phyloP scores from a whole-genome alignment of 73 alveolate species.

The Blepharisma stoltei region DNA sequence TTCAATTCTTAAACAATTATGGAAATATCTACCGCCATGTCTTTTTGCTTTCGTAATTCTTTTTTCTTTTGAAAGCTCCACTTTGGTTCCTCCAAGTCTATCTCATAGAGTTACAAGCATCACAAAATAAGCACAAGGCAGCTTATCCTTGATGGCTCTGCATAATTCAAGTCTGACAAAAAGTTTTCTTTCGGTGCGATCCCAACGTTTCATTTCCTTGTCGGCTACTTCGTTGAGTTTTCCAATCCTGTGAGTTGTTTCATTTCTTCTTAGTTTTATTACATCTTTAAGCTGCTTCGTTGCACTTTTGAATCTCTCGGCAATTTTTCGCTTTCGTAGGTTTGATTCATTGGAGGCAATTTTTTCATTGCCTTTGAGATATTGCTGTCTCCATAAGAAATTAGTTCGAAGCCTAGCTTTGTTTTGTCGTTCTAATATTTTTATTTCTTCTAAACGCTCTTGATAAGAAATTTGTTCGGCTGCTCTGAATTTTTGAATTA shows the following conservation, averaged over 20 bases:
- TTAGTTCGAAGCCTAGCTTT: conserved; percentile 10
- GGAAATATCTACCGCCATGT: conserved; percentile 44
- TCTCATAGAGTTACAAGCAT: conserved; percentile 46
- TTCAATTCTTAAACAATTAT: conserved; percentile 40
- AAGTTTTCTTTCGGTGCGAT: conserved; percentile 37
- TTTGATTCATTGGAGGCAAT: background rate
- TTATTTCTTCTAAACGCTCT: conserved; percentile 2
- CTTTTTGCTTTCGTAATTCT: conserved; percentile 36
- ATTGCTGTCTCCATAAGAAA: background rate
- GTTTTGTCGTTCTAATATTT: background rate
- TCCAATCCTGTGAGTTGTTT: background rate
- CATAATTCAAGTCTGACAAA: conserved; percentile 35
- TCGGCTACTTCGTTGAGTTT: conserved; percentile 32
- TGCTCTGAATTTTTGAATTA: background rate
- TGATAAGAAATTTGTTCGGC: background rate
- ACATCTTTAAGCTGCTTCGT: background rate
- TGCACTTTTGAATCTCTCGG: background rate
- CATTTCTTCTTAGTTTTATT: background rate
- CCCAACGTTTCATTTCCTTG: conserved; percentile 38
- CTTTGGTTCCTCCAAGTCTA: conserved; percentile 48
- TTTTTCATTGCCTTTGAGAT: background rate
- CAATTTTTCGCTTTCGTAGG: background rate
- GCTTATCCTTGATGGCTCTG: conserved; percentile 58
- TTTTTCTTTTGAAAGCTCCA: conserved; percentile 33
- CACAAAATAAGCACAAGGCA: conserved; percentile 50